Evolutionary conservation across 108 stramenopile genomes (phyloP), one percentile per base, ranked within the genome.

Genomic region (Skeletonema costatum): DNA sequence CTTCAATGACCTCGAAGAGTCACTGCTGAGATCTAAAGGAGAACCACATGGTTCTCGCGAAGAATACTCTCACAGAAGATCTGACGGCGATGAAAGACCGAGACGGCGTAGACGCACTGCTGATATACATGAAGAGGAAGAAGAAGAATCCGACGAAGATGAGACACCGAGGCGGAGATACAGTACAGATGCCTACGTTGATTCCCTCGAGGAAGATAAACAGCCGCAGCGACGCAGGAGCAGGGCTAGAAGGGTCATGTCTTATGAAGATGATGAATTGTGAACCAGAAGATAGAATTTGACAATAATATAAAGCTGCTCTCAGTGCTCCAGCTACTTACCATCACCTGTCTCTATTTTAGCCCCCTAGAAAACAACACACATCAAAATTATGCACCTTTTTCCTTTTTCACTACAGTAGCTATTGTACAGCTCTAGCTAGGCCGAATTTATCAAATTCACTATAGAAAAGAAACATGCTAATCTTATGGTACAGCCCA

Each of bases 1-100:
- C 30, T 77, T 77, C 8, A 63, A 60, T 64, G 76, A 77, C 61
- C 62, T 77, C 32, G 76, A 77, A 70, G 76, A 70, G 44, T 77
- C 76, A 21, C 46, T 77, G 32, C 29, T 44, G 60, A 25, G 44
- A 53, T 70, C 76, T 33, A 63, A 44, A 25, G 44, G 51, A 59
- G 68, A 76, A 38, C 66, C 65, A 60, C n/a, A 29, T 31, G 16
- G 31, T 16, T 41, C 61, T 56, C 29, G 72, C 32, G 7, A 64
- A 48, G 42, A 17, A 31, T 7, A 46, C 30, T 50, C 41, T 36
- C 36, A 60, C 2, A 30, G 60, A 31, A 61, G 42, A 35, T 63
- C 32, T 39, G 30, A 21, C 31, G 70, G 11, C 10, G 19, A 63
- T 19, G 71, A 63, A 44, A 59, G 0, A 61, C 44, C 60, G 2